Base-by-base conservation (phyloP, 78 protist genomes). In the Speleostelium caveatum region DNA sequence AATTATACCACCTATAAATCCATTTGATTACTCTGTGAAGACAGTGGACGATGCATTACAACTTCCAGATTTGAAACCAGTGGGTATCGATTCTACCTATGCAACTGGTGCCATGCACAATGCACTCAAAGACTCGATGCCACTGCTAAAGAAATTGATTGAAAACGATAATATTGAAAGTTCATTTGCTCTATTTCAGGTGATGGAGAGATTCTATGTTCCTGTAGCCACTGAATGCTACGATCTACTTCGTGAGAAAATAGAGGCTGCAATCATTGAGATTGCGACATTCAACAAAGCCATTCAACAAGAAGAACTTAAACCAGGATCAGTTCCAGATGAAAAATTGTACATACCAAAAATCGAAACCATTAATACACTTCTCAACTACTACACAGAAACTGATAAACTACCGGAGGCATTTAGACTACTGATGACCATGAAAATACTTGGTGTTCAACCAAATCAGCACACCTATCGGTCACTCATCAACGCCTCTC, bases 391-490 rank as follows among this genome's bases (percentile, higher is more conserved):
- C 55, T 83, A 83, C 51, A 83, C 91, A 0, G 91, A 83, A 33
- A 83, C 91, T 10, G 91, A 83, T 17, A 53, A 69, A 39, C 38
- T 83, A 19, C 65, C 38, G 2, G 78, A 83, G 28, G 91, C 91
- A 59, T 83, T 83, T 39, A 33, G 91, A 32, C 51, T 83, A 14
- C 59, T 83, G 36, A 5, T 59, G 10, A 45, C 91, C 14, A 83
- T 83, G 91, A 67, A 60, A 41, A 3, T 42, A 12, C n/a, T 83
- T 3, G 91, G 73, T 45, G 65, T 83, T 19, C 36, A 56, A 33
- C 91, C 91, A 22, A 83, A 83, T n/a, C 77, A 83, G 60, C 91
- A 83, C 42, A 83, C 91, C 2, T 83, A 83, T 42, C 19, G 91
- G 16, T 83, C 91, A 12, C 51, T 83, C 17, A 83, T 83, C 58